Base-by-base conservation (phyloP, 768 basidiomycete species). In the Phlebiopsis gigantea region DNA sequence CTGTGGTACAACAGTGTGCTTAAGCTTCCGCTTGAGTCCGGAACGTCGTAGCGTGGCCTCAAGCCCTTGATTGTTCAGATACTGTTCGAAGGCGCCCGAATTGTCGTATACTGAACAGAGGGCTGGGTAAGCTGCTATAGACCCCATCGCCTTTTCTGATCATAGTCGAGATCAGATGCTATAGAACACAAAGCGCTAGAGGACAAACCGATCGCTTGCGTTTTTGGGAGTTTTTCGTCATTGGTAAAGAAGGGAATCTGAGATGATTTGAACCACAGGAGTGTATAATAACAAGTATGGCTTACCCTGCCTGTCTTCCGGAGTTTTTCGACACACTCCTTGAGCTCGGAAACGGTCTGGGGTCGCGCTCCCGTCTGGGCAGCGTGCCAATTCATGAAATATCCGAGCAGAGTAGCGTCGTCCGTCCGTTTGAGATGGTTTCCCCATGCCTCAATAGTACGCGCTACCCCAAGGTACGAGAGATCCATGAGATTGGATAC, bases 311-410 rank as follows among this genome's bases (percentile, higher is more conserved):
- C 63, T 17, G 47, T 57, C n/a, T 30, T 59, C 51, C 0, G 31
- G 57, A 71, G 57, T 42, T n/a, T 41, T 1, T 44, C 55, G 22
- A 71, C 0, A 19, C 59, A 5, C 1, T 25, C 29, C 15, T 12
- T 44, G 3, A 46, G 58, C 8, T 5, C 10, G 15, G 56, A 2
- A 50, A 59, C 29, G 64, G 53, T 1, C 59, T 43, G 29, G 8
- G 43, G 34, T 61, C 55, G 15, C 57, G 19, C 3, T 54, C 62
- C 4, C n/a, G n/a, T n/a, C n/a, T n/a, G n/a, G n/a, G n/a, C n/a
- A n/a, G n/a, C n/a, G n/a, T 55, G 44, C 79, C 79, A 80, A 53
- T 79, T 80, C 78, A 80, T 77, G 54, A 74, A 77, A 54, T 76
- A 75, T 15, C 73, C 75, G 6, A 77, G 58, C 5, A 80, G 63